A percentile compares a stretch with the other conserved stretches of the same genome.
Conservation (phyloP, 1,284 basidiomycete genomes). For the Papiliotrema terrestris region DNA sequence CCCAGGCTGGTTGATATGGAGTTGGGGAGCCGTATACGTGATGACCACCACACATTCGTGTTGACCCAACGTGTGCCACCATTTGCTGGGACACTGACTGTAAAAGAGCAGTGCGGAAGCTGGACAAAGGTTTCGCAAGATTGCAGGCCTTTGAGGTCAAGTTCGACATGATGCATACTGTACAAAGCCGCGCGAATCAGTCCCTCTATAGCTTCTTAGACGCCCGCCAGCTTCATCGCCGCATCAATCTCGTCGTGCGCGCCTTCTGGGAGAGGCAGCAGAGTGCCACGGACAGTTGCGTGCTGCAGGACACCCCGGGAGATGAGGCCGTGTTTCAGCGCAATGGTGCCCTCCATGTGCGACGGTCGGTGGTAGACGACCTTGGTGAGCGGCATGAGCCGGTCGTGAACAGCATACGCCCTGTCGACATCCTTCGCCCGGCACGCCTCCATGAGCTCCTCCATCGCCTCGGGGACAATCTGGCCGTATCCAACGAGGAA, state of each 20-base stretch:
- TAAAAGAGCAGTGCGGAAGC: too few species aligned
- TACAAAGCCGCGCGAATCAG: too few species aligned
- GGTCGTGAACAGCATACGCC: constrained; percentile 8
- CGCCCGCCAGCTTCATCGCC: constrained; percentile 10
- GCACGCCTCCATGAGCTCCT: constrained; percentile 11
- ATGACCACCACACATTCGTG: too few species aligned
- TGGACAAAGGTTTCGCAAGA: too few species aligned
- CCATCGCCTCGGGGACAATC: constrained; percentile 11
- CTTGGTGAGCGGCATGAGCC: constrained; percentile 14
- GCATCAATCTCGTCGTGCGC: constrained; percentile 15
- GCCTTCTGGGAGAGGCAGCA: constrained; percentile 14
- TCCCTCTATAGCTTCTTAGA: too few species aligned
- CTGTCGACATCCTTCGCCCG: constrained; percentile 7
- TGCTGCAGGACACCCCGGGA: constrained; percentile 15
- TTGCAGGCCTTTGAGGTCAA: too few species aligned
- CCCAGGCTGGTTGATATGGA: too few species aligned
- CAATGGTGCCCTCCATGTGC: constrained; percentile 21
- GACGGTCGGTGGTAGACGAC: constrained; percentile 20
- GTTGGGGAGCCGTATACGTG: too few species aligned
- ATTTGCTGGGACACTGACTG: too few species aligned
- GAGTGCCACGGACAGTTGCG: constrained; percentile 11
- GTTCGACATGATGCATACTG: too few species aligned
- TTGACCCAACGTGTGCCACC: too few species aligned
- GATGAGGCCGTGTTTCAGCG: constrained; percentile 16
- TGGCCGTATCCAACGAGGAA: constrained; percentile 12